Percentiles rank a stretch among this genome's conserved stretches.
Evolutionary conservation across 306 rosid species (phyloP).

Genomic region (Castanea sativa): DNA sequence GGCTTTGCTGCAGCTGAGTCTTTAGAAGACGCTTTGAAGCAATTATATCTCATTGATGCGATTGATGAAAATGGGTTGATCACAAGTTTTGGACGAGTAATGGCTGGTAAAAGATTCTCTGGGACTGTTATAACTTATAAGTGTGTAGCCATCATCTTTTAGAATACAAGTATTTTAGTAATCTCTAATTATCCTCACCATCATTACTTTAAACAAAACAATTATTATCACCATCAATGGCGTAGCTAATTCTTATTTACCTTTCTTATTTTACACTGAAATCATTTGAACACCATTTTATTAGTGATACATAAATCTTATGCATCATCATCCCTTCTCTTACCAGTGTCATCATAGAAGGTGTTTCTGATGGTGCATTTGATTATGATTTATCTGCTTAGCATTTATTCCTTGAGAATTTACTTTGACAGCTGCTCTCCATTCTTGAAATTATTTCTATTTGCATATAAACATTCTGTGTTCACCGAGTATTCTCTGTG

Average conservation of each 20-base stretch:
- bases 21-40: constrained; percentile 92
- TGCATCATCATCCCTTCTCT: background rate
- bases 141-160: constrained; percentile 5
- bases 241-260: background rate
- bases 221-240: background rate
- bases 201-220: background rate
- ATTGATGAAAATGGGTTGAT: constrained; percentile 82
- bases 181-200: background rate
- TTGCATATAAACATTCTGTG: constrained; percentile 10
- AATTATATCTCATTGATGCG: constrained; percentile 85
- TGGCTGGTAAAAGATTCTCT: constrained; percentile 75
- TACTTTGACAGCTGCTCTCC: constrained; percentile 1
- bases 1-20: constrained; percentile 74
- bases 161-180: constrained; percentile 9
- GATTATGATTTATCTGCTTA: background rate
- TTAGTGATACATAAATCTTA: background rate
- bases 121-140: background rate
- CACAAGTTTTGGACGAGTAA: constrained; percentile 76
- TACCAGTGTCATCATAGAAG: background rate
- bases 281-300: background rate
- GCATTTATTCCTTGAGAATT: background rate
- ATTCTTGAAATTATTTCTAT: constrained; percentile 9
- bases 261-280: background rate
- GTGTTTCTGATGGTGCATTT: background rate
- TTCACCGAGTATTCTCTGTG: constrained; percentile 18